phyloP scores from a whole-genome alignment of 2,329 filamentous ascomycete genomes.

The Torrubiellomyces zombiae region DNA sequence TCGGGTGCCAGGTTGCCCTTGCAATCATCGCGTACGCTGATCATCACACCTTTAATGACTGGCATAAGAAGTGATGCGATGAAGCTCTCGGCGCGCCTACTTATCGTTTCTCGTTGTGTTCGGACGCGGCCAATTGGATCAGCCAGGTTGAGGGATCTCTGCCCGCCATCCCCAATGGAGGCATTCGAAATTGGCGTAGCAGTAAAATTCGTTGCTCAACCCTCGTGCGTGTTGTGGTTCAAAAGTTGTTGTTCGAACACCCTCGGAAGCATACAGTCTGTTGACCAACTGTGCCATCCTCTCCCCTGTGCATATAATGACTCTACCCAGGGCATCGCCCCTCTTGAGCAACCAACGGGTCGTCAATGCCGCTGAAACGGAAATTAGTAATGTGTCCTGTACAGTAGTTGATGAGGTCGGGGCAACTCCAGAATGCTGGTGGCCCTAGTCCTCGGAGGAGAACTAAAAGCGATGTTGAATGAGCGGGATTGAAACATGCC shows the following conservation, averaged over 20 bases:
- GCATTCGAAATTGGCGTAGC: conserved; percentile 64
- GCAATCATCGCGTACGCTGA: too few relatives aligned
- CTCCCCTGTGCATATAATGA: conserved; percentile 65
- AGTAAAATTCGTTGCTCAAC: conserved; percentile 66
- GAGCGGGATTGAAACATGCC: conserved; percentile 21
- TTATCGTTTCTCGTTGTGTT: too few relatives aligned
- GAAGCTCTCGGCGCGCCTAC: too few relatives aligned
- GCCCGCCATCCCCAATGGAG: conserved; percentile 27
- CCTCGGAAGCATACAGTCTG: conserved; percentile 50
- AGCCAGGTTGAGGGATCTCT: too few relatives aligned
- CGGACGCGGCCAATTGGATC: too few relatives aligned
- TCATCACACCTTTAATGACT: too few relatives aligned
- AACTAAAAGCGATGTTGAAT: too few relatives aligned
- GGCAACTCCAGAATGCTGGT: too few relatives aligned
- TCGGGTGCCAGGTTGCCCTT: too few relatives aligned
- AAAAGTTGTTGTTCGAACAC: conserved; percentile 48
- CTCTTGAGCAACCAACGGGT: conserved; percentile 52
- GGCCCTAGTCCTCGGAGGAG: too few relatives aligned
- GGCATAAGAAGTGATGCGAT: too few relatives aligned
- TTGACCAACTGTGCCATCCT: conserved; percentile 49
- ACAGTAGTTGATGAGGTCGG: too few relatives aligned
- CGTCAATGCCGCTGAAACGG: conserved; percentile 48
- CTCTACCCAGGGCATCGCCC: conserved; percentile 7
- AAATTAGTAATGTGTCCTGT: conserved; percentile 3
- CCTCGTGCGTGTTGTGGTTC: conserved; percentile 53